These are phyloP conservation scores for Keqinozyma sinolaborantium DNA, from an alignment of 1,139 yeast genomes.

Conservation along the genomic window DNA sequence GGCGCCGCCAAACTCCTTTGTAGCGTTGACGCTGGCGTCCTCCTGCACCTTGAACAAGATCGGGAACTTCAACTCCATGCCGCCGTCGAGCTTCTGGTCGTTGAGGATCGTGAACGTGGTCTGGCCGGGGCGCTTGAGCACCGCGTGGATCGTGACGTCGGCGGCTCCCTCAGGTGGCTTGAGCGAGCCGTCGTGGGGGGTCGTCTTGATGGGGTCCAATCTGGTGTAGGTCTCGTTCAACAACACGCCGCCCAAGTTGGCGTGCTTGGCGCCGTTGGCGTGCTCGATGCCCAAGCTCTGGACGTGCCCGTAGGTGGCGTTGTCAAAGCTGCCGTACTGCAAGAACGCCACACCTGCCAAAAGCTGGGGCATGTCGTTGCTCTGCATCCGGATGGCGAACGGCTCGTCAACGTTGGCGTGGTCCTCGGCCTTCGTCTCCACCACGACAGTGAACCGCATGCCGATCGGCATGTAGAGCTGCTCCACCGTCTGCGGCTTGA, in stretches of 20 bases:
- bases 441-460: conserved; percentile 21
- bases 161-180: conserved; percentile 12
- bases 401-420: conserved; percentile 12
- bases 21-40: conserved; percentile 4
- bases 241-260: conserved; percentile 17
- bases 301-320: conserved; percentile 1
- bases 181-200: conserved; percentile 13
- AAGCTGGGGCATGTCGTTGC: conserved; percentile 25
- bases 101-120: conserved; percentile 2
- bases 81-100: conserved; percentile 6
- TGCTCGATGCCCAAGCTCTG: conserved; percentile 3
- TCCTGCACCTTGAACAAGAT: conserved; percentile 4
- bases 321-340: conserved; percentile 15
- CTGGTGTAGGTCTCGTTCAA: conserved; percentile 5
- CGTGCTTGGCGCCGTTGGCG: conserved; percentile 11
- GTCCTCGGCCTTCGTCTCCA: conserved; percentile 17
- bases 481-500: conserved; percentile 19
- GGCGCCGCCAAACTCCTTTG: conserved; percentile 5
- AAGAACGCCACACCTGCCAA: conserved; percentile 25
- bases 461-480: conserved; percentile 27
- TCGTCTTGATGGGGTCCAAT: conserved; percentile 15
- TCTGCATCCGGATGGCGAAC: conserved; percentile 25
- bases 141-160: conserved; percentile 13
- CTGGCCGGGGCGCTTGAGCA: conserved; percentile 4
- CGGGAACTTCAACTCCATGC: conserved; percentile 4